phyloP scores from a whole-genome alignment of 805 yeast genomes.

The Phaffomyces thermotolerans region DNA sequence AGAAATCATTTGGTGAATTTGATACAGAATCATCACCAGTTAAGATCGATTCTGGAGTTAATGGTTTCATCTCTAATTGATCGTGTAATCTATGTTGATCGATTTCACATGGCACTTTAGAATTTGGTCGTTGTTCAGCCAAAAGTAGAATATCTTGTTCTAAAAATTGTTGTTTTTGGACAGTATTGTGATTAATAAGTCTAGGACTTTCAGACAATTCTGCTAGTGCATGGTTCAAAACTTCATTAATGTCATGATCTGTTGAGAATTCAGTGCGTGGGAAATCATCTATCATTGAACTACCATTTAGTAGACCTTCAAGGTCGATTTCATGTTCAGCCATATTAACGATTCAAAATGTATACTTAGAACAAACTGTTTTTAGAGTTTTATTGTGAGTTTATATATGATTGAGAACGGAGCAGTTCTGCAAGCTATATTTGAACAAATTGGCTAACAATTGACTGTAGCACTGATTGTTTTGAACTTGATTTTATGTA shows the following conservation, averaged over 20 bases:
- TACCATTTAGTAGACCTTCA: slow-evolving; percentile 9
- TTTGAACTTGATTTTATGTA: too few species aligned
- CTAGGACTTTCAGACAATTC: slow-evolving; percentile 10
- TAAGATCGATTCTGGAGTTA: slow-evolving; percentile 31
- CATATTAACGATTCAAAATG: too few species aligned
- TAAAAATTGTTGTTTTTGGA: neutral
- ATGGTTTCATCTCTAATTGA: slow-evolving; percentile 8
- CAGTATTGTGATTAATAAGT: neutral
- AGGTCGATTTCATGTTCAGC: slow-evolving; percentile 9
- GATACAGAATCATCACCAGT: slow-evolving; percentile 25
- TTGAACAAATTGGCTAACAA: too few species aligned
- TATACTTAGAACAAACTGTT: too few species aligned
- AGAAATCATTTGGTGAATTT: slow-evolving; percentile 13
- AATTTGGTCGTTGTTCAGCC: too few species aligned
- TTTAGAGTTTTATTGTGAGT: too few species aligned
- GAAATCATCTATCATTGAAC: too few species aligned
- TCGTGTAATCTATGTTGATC: neutral
- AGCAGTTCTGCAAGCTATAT: too few species aligned
- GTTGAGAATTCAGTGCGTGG: slow-evolving; percentile 2
- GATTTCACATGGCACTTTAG: neutral
- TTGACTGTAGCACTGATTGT: too few species aligned
- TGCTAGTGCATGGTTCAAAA: slow-evolving; percentile 9
- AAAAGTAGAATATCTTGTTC: neutral
- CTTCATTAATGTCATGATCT: slow-evolving; percentile 24
- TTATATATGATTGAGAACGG: too few species aligned